Evolutionary conservation across 306 rosid species (phyloP).

Genomic region (Citrullus colocynthis): DNA sequence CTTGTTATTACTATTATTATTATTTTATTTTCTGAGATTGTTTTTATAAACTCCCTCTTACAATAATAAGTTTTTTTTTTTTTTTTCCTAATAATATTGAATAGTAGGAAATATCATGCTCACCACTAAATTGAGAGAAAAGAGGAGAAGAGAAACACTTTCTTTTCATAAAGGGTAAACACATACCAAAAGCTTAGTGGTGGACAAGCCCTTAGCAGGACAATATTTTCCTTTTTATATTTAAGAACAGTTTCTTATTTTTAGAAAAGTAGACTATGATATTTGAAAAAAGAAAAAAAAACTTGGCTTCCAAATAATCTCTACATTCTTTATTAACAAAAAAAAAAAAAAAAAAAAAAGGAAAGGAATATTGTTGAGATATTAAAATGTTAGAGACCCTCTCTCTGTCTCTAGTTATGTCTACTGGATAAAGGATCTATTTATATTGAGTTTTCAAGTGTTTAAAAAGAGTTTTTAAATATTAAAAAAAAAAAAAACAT

Average conservation of each 20-base stretch:
- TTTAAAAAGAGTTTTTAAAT: too few species aligned
- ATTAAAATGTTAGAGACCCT: too few species aligned
- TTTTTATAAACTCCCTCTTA: background rate
- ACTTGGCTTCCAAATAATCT: background rate
- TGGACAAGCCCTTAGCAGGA: background rate
- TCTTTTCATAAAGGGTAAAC: background rate
- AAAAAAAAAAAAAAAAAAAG: too few species aligned
- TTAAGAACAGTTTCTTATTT: background rate
- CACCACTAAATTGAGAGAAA: background rate
- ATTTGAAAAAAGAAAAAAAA: background rate
- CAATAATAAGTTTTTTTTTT: background rate
- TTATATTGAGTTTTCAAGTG: too few species aligned
- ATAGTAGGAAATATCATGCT: too few species aligned
- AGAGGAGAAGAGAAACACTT: background rate
- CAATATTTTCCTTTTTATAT: background rate
- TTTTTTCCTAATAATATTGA: background rate
- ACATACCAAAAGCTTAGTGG: background rate
- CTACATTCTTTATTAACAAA: background rate
- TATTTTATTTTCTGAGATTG: background rate
- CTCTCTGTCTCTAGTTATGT: too few species aligned
- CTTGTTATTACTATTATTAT: background rate
- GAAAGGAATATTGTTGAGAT: background rate
- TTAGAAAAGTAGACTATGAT: background rate
- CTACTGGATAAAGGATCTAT: too few species aligned
- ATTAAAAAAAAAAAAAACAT: too few species aligned